Evolutionary conservation across 2,329 filamentous ascomycete species (phyloP).

Genomic region (Conoideocrella luteorostrata): DNA sequence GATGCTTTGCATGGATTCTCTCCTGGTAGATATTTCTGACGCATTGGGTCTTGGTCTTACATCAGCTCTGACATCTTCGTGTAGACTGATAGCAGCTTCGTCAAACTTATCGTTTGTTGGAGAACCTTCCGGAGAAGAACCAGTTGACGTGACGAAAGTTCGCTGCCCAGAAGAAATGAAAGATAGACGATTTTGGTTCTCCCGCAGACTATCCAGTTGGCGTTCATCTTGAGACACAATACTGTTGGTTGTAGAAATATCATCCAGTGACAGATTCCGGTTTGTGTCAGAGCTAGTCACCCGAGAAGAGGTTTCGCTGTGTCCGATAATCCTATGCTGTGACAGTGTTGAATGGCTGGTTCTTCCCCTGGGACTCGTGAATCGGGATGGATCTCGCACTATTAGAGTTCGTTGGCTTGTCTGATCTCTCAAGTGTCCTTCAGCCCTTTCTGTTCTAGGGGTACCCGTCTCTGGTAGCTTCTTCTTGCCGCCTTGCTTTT

Average conservation of each 20-base stretch:
- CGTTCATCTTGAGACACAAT: constrained; percentile 52
- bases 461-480: constrained; percentile 53
- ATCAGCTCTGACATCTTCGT: constrained; percentile 24
- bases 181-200: constrained; percentile 51
- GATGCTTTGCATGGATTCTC: constrained; percentile 45
- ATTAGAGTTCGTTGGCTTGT: constrained; percentile 41
- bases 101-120: constrained; percentile 40
- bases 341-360: background rate
- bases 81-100: constrained; percentile 26
- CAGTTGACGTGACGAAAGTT: constrained; percentile 52
- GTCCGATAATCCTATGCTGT: background rate
- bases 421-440: constrained; percentile 28
- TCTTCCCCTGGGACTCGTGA: constrained; percentile 17
- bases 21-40: constrained; percentile 42
- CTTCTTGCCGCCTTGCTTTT: constrained; percentile 61
- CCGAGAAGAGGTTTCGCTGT: constrained; percentile 10
- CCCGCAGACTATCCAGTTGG: constrained; percentile 50
- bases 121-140: constrained; percentile 51
- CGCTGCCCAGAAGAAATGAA: constrained; percentile 55
- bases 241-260: constrained; percentile 52
- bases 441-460: constrained; percentile 35
- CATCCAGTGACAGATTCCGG: constrained; percentile 41
- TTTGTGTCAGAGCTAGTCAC: constrained; percentile 17
- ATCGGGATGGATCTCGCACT: constrained; percentile 41
- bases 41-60: constrained; percentile 45